Conservation (phyloP, 177 flowering plant species). For the Vitis hybrid region DNA sequence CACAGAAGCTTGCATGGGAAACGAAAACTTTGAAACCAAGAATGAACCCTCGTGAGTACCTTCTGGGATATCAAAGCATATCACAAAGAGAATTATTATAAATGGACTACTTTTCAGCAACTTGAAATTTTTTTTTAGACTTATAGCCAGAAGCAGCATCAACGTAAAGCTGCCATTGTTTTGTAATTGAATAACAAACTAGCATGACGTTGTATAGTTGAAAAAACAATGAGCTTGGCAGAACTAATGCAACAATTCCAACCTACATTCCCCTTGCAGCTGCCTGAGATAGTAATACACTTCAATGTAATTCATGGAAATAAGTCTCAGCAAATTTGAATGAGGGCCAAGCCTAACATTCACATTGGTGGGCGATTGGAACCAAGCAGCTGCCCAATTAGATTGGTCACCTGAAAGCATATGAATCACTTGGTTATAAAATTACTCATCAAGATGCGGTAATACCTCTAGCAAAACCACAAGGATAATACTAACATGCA, state of each 20-base stretch:
- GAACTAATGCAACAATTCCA: neutral
- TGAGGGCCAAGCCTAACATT: slow-evolving; percentile 4
- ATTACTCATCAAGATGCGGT: too few relatives aligned
- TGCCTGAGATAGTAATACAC: neutral
- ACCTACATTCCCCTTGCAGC: neutral
- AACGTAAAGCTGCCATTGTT: neutral
- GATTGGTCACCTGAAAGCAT: slow-evolving; percentile 56
- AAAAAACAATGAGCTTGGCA: neutral
- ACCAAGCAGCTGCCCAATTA: slow-evolving; percentile 77
- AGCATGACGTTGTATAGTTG: neutral
- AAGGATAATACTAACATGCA: too few relatives aligned
- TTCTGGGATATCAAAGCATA: neutral
- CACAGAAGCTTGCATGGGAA: too few relatives aligned
- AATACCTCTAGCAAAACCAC: too few relatives aligned
- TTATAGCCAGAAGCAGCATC: slow-evolving; percentile 2
- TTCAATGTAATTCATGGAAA: neutral
- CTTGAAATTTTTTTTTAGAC: neutral
- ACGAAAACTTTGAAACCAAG: too few relatives aligned
- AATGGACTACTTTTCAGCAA: too few relatives aligned
- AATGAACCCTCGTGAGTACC: neutral
- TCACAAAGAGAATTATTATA: neutral
- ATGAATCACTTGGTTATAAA: too few relatives aligned
- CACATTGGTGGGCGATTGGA: slow-evolving; percentile 66
- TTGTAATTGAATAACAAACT: neutral
- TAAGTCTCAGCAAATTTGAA: neutral